Evolutionary conservation across 352 stramenopile species (phyloP), one percentile per base, ranked within the genome.

Genomic region (Thraustotheca clavata): DNA sequence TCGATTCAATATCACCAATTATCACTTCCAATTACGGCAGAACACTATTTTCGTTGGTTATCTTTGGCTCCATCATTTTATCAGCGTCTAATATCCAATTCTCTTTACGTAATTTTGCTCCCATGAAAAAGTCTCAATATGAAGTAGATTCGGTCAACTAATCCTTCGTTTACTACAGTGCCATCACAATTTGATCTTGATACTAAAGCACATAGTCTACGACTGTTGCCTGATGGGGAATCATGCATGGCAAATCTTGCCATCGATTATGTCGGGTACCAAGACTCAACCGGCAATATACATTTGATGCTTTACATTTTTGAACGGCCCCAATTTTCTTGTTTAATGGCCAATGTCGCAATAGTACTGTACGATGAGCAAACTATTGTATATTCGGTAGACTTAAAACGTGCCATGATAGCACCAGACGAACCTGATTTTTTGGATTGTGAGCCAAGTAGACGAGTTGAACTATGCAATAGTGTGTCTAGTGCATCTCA

Each of bases 251-350:
- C 41, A 20, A 34, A 27, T 1, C n/a, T 65, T 8, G 57, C 57
- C 9, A 54, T 65, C 41, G 57, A 65, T 33, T 65, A 65, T 24
- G 14, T 39, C 16, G 57, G 57, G 41, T 14, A 31, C n/a, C 43
- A 35, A 9, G n/a, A 14, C 3, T 9, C 43, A 6, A 11, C 9
- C 3, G 7, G n/a, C 9, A 31, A 52, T 9, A 14, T 52, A 9
- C 43, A 24, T 8, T 18, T 52, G 2, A 24, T 14, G n/a, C 43
- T 52, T 11, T 52, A 20, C 8, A 14, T 52, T 18, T 52, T 35
- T 7, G 43, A 52, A 52, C 43, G 43, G 12, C 16, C 2, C 43
- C 43, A 31, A 2, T 14, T 31, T 2, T 2, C n/a, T 6, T 52
- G 43, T 31, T 1, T 52, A 35, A 9, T 52, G 2, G 43, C 43